These are phyloP conservation scores for Trypanosoma scelopori DNA, from an alignment of 208 protist genomes.

Conservation along the genomic window DNA sequence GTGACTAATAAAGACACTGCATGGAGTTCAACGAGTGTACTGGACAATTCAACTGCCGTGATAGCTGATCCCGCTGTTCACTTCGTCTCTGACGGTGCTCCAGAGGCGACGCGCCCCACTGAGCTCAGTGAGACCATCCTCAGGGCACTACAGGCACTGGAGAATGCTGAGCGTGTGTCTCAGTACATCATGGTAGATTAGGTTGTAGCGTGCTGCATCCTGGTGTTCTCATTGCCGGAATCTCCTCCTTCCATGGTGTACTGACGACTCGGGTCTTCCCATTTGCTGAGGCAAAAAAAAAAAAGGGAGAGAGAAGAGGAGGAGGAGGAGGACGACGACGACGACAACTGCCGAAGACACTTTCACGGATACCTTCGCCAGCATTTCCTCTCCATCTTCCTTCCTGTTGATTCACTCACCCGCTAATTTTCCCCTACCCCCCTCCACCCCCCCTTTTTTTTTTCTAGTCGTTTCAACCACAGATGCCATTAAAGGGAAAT, in stretches of 20 bases:
- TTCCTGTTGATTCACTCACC: no score
- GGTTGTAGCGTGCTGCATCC: no score
- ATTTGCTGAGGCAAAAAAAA: no score
- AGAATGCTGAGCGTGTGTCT: conserved; percentile 28
- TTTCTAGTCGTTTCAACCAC: conserved; percentile 2
- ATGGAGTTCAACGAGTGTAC: not conserved
- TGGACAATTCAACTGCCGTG: not conserved
- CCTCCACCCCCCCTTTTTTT: conserved; percentile 14
- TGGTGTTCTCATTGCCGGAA: no score
- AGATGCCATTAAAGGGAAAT: conserved; percentile 23
- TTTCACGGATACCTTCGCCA: no score
- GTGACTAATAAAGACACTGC: not conserved
- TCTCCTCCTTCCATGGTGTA: no score
- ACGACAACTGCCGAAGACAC: no score
- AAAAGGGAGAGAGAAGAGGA: no score
- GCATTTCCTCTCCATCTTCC: no score
- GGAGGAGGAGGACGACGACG: no score
- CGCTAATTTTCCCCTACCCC: conserved; percentile 4
- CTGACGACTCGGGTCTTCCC: no score
- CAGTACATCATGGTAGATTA: conserved; percentile 23
- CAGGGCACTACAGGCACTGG: conserved; percentile 21
- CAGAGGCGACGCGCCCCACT: not conserved
- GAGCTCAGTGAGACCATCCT: conserved; percentile 12
- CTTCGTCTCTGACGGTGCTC: not conserved
- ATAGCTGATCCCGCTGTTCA: not conserved